phyloP scores from a whole-genome alignment of 2,329 filamentous ascomycete genomes.

The Alternaria rosae region DNA sequence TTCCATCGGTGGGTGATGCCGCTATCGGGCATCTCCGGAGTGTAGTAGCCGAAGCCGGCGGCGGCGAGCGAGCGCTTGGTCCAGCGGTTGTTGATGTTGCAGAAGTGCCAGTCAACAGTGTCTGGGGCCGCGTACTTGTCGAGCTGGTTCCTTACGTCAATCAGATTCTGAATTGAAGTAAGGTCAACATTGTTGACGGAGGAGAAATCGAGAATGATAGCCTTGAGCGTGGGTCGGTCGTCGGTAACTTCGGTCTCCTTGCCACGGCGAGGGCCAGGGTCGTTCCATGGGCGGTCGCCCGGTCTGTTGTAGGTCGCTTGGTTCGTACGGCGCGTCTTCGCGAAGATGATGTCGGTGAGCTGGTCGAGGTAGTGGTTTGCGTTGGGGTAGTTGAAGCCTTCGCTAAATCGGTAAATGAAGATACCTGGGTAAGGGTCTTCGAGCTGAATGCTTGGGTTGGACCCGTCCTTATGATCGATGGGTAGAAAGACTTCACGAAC shows the following conservation, averaged over 20 bases:
- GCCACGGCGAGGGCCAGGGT: constrained; percentile 76
- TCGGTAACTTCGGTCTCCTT: constrained; percentile 53
- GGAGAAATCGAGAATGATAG: constrained; percentile 91
- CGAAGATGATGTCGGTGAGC: constrained; percentile 54
- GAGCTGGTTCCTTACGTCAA: constrained; percentile 94
- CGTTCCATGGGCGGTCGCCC: constrained; percentile 90
- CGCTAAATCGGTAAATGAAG: constrained; percentile 95
- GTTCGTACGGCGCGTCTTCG: constrained; percentile 79
- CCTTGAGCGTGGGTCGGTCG: constrained; percentile 75
- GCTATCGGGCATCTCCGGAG: constrained; percentile 58
- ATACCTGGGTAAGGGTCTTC: constrained; percentile 87
- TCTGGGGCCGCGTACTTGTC: constrained; percentile 86
- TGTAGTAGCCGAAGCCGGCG: constrained; percentile 90
- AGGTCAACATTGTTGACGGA: constrained; percentile 95
- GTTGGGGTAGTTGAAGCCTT: constrained; percentile 97
- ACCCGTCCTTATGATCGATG: constrained; percentile 84
- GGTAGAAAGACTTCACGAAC: constrained; percentile 86
- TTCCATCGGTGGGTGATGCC: constrained; percentile 76
- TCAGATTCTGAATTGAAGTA: constrained; percentile 89
- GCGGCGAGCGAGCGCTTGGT: constrained; percentile 88
- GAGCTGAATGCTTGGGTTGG: constrained; percentile 82
- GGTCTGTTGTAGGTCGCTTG: constrained; percentile 64
- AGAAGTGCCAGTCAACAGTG: constrained; percentile 92
- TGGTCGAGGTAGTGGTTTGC: constrained; percentile 88
- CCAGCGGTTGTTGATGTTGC: constrained; percentile 91